A percentile compares a stretch with the other conserved stretches of the same genome.
These are phyloP conservation scores for Blastobotrys indianensis DNA, from an alignment of 1,139 yeast species.

Conservation along the genomic window DNA sequence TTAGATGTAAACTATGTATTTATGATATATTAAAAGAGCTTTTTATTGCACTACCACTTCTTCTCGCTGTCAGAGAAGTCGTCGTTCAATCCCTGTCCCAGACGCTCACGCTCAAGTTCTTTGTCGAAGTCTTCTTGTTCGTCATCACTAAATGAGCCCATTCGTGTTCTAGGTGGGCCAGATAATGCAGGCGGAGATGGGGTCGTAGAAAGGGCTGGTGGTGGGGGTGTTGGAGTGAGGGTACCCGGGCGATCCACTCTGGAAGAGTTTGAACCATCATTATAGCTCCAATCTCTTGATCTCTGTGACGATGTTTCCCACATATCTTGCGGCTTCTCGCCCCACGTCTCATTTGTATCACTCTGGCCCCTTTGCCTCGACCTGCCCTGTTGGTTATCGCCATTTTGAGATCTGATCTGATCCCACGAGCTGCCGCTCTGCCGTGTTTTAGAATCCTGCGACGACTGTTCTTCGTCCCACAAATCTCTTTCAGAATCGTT, in stretches of 20 bases:
- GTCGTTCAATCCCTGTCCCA: slow-evolving; percentile 24
- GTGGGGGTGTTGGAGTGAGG: slow-evolving; percentile 15
- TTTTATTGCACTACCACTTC: slow-evolving; percentile 23
- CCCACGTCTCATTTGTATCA: not conserved
- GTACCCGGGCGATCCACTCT: slow-evolving; percentile 11
- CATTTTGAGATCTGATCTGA: slow-evolving; percentile 12
- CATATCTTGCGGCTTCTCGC: not conserved
- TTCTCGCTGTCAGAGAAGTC: slow-evolving; percentile 32
- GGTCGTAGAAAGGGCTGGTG: slow-evolving; percentile 15
- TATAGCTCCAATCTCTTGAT: not conserved
- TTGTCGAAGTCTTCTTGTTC: slow-evolving; percentile 29
- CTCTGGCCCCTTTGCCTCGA: not conserved
- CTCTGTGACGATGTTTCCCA: not conserved
- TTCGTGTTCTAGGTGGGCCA: not conserved
- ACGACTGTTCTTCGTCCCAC: not conserved
- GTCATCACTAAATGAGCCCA: slow-evolving; percentile 6
- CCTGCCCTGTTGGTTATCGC: not conserved
- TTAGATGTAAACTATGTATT: not conserved
- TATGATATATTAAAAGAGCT: not conserved
- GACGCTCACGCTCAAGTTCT: slow-evolving; percentile 28
- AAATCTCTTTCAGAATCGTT: too few species aligned
- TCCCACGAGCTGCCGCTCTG: slow-evolving; percentile 15
- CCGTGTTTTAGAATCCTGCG: not conserved
- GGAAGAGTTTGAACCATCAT: not conserved
- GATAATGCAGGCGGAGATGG: slow-evolving; percentile 5